These are phyloP conservation scores for Panellus pusillus DNA, from an alignment of 768 basidiomycete species.

Conservation along the genomic window DNA sequence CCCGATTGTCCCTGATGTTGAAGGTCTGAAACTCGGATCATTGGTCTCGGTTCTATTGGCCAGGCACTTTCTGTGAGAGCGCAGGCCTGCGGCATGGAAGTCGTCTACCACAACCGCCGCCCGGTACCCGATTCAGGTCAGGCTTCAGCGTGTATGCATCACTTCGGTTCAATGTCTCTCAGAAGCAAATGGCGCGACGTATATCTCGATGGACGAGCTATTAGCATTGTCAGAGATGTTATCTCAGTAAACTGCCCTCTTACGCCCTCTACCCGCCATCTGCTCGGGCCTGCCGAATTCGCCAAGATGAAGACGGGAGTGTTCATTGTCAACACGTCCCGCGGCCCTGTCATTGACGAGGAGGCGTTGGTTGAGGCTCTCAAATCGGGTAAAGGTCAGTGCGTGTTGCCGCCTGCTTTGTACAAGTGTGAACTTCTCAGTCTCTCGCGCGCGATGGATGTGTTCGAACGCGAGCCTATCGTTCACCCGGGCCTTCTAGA, in stretches of 20 bases:
- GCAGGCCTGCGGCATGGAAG: slow-evolving; percentile 24
- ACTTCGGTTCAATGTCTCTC: background rate
- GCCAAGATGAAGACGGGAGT: slow-evolving; percentile 40
- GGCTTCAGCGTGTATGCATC: background rate
- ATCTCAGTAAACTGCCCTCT: slow-evolving; percentile 25
- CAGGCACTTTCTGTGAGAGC: slow-evolving; percentile 21
- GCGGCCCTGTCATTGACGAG: slow-evolving; percentile 52
- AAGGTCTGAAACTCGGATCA: slow-evolving; percentile 23
- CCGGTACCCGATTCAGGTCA: slow-evolving; percentile 17
- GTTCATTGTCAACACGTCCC: slow-evolving; percentile 49
- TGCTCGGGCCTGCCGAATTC: slow-evolving; percentile 21
- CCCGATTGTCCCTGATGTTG: slow-evolving; percentile 18
- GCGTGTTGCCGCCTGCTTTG: background rate
- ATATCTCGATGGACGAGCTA: slow-evolving; percentile 20
- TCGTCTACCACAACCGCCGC: slow-evolving; percentile 23
- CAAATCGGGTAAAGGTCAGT: slow-evolving; percentile 27
- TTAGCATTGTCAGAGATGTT: slow-evolving; percentile 24
- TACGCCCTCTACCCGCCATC: slow-evolving; percentile 21
- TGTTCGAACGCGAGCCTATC: slow-evolving; percentile 21
- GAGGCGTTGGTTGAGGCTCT: slow-evolving; percentile 41
- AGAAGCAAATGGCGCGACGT: slow-evolving; percentile 21
- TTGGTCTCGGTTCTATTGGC: slow-evolving; percentile 25
- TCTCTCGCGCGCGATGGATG: slow-evolving; percentile 21
- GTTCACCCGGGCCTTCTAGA: slow-evolving; percentile 22
- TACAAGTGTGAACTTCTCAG: background rate